phyloP scores from a whole-genome alignment of 2,329 filamentous ascomycete genomes.

The Penicillium occitanis region DNA sequence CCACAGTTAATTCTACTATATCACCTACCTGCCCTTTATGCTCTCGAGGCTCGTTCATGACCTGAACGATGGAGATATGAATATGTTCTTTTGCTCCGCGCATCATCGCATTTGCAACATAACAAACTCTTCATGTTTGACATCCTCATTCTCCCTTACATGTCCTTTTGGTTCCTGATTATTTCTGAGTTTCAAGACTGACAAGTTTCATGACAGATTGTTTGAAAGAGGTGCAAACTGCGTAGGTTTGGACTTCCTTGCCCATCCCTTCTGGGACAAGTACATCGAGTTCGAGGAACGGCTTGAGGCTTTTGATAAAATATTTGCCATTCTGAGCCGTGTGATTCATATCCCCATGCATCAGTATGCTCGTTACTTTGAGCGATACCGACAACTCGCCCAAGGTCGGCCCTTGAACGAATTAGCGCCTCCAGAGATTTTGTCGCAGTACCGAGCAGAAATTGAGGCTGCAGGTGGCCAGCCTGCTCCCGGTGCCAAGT shows the following conservation, averaged over 20 bases:
- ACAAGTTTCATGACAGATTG: conserved; percentile 59
- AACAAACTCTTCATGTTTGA: conserved; percentile 44
- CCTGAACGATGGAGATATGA: conserved; percentile 38
- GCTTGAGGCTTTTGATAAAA: conserved; percentile 76
- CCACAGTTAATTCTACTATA: conserved; percentile 27
- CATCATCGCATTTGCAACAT: conserved; percentile 39
- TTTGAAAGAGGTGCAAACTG: conserved; percentile 85
- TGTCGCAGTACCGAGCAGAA: conserved; percentile 69
- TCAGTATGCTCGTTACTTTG: conserved; percentile 92
- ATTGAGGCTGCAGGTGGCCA: conserved; percentile 58
- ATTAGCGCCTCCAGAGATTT: conserved; percentile 65
- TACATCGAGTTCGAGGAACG: conserved; percentile 97
- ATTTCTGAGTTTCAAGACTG: conserved; percentile 37
- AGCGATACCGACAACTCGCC: conserved; percentile 78
- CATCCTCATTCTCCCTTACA: conserved; percentile 48
- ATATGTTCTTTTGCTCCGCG: conserved; percentile 35
- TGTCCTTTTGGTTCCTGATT: conserved; percentile 22
- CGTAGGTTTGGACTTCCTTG: conserved; percentile 89
- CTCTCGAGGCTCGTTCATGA: conserved; percentile 30
- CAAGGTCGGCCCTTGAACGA: conserved; percentile 71
- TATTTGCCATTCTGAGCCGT: conserved; percentile 79
- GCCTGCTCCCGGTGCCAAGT: conserved; percentile 49
- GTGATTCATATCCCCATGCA: conserved; percentile 91
- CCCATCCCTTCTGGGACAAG: conserved; percentile 98
- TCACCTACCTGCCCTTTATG: conserved; percentile 29